These are phyloP conservation scores for Vinca major DNA, from an alignment of 305 asterid genomes.

Conservation along the genomic window DNA sequence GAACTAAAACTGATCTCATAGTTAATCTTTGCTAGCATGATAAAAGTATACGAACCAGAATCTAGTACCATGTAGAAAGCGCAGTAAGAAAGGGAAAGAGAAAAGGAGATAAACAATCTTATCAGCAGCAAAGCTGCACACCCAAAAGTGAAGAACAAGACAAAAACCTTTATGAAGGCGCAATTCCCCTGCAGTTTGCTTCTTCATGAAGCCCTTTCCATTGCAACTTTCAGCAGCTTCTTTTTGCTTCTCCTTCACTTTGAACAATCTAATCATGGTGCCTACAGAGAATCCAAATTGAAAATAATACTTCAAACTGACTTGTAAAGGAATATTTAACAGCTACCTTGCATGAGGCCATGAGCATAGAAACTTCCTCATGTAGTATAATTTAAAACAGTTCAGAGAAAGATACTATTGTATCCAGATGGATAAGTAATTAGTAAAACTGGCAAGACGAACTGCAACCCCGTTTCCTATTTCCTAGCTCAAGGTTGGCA, in stretches of 20 bases:
- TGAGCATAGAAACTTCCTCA: background rate
- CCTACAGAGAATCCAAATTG: constrained; percentile 15
- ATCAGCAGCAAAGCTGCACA: background rate
- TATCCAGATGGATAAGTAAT: background rate
- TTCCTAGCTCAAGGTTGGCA: background rate
- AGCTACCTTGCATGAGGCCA: background rate
- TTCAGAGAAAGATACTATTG: background rate
- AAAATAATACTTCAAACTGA: background rate
- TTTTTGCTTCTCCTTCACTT: constrained; percentile 44
- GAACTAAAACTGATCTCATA: background rate
- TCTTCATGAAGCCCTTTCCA: constrained; percentile 71
- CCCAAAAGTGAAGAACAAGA: constrained; percentile 2
- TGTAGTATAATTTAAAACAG: background rate
- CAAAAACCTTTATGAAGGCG: constrained; percentile 88
- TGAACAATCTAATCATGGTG: constrained; percentile 29
- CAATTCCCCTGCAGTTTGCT: constrained; percentile 96
- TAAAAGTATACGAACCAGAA: background rate
- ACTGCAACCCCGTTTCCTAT: background rate
- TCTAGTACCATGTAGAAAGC: background rate
- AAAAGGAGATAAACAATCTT: background rate
- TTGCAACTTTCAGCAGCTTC: constrained; percentile 83
- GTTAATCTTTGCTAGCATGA: background rate
- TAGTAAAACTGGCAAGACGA: background rate
- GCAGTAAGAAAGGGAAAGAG: background rate
- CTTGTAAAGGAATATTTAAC: background rate